These are phyloP conservation scores for Fusarium domesticum DNA, from an alignment of 2,329 filamentous ascomycete genomes.

Conservation along the genomic window DNA sequence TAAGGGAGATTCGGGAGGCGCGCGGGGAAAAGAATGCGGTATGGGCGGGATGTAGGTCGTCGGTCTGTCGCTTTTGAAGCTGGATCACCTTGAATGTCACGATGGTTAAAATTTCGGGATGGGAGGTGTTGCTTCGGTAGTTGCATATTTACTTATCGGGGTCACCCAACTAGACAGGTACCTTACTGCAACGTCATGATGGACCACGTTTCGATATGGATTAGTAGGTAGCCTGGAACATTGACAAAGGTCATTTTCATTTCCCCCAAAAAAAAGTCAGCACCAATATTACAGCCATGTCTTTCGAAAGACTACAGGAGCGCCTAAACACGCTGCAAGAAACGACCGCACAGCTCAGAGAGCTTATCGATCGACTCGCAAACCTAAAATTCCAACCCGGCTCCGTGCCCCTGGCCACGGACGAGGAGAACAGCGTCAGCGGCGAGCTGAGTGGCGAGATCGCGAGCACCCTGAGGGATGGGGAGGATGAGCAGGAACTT, in stretches of 20 bases:
- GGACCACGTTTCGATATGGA: slow-evolving; percentile 26
- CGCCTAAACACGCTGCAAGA: slow-evolving; percentile 59
- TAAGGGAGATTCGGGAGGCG: too few relatives aligned
- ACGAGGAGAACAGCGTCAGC: slow-evolving; percentile 53
- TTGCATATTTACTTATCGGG: slow-evolving; percentile 26
- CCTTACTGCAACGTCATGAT: slow-evolving; percentile 29
- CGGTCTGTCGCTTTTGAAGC: slow-evolving; percentile 8
- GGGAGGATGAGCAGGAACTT: slow-evolving; percentile 81
- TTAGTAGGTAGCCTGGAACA: neutral
- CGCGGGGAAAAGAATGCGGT: neutral
- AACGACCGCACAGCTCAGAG: slow-evolving; percentile 55
- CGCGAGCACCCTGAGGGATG: slow-evolving; percentile 69
- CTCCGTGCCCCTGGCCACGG: slow-evolving; percentile 49
- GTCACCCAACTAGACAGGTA: slow-evolving; percentile 3
- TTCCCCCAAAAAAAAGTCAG: neutral
- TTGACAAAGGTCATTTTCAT: too few relatives aligned
- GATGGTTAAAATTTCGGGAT: slow-evolving; percentile 26
- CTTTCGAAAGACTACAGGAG: slow-evolving; percentile 61
- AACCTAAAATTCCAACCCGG: slow-evolving; percentile 58
- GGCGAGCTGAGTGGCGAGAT: slow-evolving; percentile 79
- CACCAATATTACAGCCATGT: slow-evolving; percentile 37
- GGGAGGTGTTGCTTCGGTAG: slow-evolving; percentile 11
- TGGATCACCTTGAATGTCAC: slow-evolving; percentile 2
- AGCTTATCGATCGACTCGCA: slow-evolving; percentile 58
- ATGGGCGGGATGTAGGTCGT: slow-evolving; percentile 1